Percentiles rank a stretch among this genome's conserved stretches.
Evolutionary conservation across 768 basidiomycete species (phyloP).

Genomic region (Tremella yokohamensis): DNA sequence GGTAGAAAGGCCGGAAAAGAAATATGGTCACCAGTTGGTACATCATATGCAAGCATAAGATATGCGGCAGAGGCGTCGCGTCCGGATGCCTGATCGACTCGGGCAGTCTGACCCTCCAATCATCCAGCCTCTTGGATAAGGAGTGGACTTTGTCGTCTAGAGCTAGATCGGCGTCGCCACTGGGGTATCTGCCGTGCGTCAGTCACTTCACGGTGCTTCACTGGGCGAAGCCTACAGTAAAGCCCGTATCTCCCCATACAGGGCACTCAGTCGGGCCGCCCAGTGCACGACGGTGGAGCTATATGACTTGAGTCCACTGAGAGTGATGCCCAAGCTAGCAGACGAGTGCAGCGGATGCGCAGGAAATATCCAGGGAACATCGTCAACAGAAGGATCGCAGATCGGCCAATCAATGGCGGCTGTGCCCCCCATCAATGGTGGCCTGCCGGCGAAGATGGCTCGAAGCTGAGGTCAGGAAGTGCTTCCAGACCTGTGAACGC

Average conservation of each 20-base stretch:
- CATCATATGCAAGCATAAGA: constrained; percentile 9
- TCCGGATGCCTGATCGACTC: constrained; percentile 1
- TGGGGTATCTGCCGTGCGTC: constrained; percentile 1
- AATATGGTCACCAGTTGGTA: constrained; percentile 8
- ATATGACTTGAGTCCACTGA: not conserved
- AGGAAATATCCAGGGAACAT: not conserved
- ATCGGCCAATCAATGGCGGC: constrained; percentile 7
- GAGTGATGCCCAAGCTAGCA: not conserved
- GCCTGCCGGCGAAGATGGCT: constrained; percentile 5
- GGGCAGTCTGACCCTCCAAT: constrained; percentile 4
- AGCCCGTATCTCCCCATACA: not conserved
- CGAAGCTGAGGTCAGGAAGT: constrained; percentile 3
- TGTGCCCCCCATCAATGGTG: constrained; percentile 3
- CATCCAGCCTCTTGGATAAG: not conserved
- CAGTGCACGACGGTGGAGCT: constrained; percentile 9
- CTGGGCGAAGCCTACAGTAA: not conserved
- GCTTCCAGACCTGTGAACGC: not conserved
- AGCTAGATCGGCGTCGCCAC: not conserved
- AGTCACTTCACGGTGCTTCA: not conserved
- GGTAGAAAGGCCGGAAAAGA: constrained; percentile 12
- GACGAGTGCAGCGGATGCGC: not conserved
- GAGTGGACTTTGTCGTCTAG: not conserved
- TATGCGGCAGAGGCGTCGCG: constrained; percentile 4
- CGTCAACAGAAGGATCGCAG: not conserved
- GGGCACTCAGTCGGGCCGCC: constrained; percentile 3